Evolutionary conservation across 768 basidiomycete species (phyloP).

Genomic region (Termitomyces sp.): DNA sequence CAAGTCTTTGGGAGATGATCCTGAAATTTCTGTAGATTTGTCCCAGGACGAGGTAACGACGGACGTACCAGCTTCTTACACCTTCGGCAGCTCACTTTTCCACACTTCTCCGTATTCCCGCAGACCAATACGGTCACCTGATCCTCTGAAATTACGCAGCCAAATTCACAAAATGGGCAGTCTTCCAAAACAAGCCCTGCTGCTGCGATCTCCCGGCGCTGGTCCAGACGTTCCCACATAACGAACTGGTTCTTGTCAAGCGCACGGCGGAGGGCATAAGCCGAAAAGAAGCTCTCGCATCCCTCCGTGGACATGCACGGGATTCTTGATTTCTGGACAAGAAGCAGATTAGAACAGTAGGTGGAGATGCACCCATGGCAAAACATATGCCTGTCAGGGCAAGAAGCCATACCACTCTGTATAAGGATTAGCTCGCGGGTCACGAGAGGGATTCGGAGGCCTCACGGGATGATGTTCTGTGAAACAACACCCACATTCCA

Average conservation of each 20-base stretch:
- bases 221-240: constrained; percentile 57
- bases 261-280: constrained; percentile 55
- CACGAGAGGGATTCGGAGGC: neutral
- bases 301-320: constrained; percentile 44
- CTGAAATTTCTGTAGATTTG: constrained; percentile 19
- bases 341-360: constrained; percentile 53
- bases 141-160: constrained; percentile 49
- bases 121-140: constrained; percentile 43
- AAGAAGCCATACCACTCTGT: constrained; percentile 70
- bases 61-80: constrained; percentile 56
- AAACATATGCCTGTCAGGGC: constrained; percentile 72
- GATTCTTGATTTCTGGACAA: constrained; percentile 47
- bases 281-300: constrained; percentile 55
- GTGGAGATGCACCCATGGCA: constrained; percentile 57
- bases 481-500: constrained; percentile 81
- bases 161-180: constrained; percentile 76
- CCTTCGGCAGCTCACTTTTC: constrained; percentile 54
- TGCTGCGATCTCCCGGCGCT: constrained; percentile 60
- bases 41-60: neutral
- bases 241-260: constrained; percentile 52
- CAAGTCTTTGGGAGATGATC: constrained; percentile 64
- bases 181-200: constrained; percentile 71
- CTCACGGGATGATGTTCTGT: constrained; percentile 15
- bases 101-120: constrained; percentile 43
- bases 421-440: neutral